These are phyloP conservation scores for Xylaria flabelliformis DNA, from an alignment of 495 filamentous ascomycete genomes.

Conservation along the genomic window DNA sequence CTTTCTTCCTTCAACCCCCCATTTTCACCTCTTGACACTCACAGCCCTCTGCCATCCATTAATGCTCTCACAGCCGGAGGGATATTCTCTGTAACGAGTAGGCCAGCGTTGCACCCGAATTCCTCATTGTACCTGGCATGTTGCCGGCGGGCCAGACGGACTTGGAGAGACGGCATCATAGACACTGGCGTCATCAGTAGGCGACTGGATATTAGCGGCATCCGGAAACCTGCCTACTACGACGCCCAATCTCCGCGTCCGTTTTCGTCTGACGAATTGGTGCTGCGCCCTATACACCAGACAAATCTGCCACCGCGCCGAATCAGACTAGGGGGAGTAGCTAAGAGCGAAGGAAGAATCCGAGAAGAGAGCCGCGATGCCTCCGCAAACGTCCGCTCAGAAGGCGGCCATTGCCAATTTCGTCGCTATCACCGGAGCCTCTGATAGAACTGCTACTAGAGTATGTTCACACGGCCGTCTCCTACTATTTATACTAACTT, in stretches of 20 bases:
- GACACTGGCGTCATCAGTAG: neutral
- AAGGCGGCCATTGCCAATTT: slow-evolving; percentile 60
- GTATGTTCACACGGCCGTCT: slow-evolving; percentile 46
- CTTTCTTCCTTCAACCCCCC: neutral
- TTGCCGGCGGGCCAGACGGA: neutral
- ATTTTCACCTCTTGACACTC: neutral
- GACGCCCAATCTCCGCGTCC: neutral
- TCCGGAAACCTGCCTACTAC: neutral
- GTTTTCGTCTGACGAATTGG: neutral
- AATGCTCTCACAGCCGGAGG: neutral
- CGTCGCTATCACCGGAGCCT: slow-evolving; percentile 57
- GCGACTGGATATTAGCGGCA: neutral
- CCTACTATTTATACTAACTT: slow-evolving; percentile 31
- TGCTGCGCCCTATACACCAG: neutral
- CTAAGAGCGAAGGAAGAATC: neutral
- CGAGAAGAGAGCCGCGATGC: slow-evolving; percentile 44
- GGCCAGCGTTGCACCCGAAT: neutral
- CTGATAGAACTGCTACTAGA: slow-evolving; percentile 57
- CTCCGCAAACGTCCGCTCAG: slow-evolving; percentile 53
- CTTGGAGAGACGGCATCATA: neutral
- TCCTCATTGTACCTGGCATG: neutral
- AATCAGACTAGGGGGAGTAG: neutral
- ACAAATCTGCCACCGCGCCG: neutral
- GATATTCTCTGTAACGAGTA: neutral
- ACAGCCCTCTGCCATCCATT: neutral